Conservation (phyloP, 768 basidiomycete species). For the Lactarius evosmus region DNA sequence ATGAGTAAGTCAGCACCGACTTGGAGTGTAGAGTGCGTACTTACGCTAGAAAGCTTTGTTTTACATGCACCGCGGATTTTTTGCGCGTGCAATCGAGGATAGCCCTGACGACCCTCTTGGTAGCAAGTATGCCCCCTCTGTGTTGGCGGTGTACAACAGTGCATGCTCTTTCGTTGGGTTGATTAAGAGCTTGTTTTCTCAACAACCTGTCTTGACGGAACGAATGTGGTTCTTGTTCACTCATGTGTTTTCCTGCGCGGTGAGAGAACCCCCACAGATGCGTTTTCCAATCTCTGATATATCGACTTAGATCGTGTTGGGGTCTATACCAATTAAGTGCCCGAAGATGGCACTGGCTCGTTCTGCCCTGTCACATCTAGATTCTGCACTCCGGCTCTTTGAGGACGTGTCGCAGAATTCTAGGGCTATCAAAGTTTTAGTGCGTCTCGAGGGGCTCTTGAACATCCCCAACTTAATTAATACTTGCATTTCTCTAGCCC, state of each 20-base stretch:
- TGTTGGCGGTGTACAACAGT: constrained; percentile 65
- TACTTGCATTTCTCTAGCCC: constrained; percentile 41
- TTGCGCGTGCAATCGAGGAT: constrained; percentile 66
- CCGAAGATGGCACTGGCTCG: constrained; percentile 61
- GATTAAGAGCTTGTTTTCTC: constrained; percentile 60
- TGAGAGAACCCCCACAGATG: constrained; percentile 35
- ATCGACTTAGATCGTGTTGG: constrained; percentile 55
- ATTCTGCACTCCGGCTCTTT: constrained; percentile 58
- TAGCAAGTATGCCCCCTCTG: constrained; percentile 65
- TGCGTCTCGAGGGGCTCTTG: constrained; percentile 34
- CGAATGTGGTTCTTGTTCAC: constrained; percentile 73
- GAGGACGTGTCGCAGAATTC: constrained; percentile 50
- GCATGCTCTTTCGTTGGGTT: constrained; percentile 67
- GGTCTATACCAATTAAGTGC: constrained; percentile 61
- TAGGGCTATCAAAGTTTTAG: constrained; percentile 57
- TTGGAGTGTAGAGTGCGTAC: background rate
- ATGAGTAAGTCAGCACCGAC: constrained; percentile 46
- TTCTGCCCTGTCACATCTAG: constrained; percentile 65
- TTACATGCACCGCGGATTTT: constrained; percentile 74
- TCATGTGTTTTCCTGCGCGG: constrained; percentile 69
- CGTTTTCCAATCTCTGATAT: background rate
- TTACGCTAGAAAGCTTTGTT: constrained; percentile 47
- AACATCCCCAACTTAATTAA: constrained; percentile 6
- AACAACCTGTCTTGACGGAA: constrained; percentile 62
- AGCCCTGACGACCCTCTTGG: constrained; percentile 61